Base-by-base conservation (phyloP, 177 flowering plant species). In the Telopea speciosissima region DNA sequence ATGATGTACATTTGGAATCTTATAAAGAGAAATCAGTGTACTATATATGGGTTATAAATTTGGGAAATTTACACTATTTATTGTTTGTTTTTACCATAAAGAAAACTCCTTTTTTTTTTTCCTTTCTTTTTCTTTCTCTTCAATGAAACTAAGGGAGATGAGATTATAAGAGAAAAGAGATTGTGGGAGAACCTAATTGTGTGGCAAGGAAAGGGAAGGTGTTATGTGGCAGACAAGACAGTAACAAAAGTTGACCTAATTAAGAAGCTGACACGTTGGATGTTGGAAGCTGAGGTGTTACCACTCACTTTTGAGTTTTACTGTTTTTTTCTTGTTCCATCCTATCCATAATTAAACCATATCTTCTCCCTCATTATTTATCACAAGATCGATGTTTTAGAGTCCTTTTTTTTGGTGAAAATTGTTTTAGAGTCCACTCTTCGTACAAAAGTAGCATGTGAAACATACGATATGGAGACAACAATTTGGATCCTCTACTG, bases 251-350 rank as follows among this genome's bases (percentile, higher is more conserved):
- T 63, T 63, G 65, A 24, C 36, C 19, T 9, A 5, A 24, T 12
- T 9, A 5, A 24, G 65, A 26, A 63, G 17, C 23, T 2, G 40
- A 63, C 65, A 63, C 65, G 65, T 62, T 25, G 65, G 65, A 7
- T 63, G 26, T 63, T 63, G 65, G 65, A 63, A 63, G 65, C 33
- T 63, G 65, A 63, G 65, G 36, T 63, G 65, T 63, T 31, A 24
- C 65, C 65, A 63, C 65, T 63, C n/a, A 58, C 61, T 58, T 21
- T 58, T 58, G 9, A 58, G 23, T 24, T 58, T 58, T 3, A n/a
- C n/a, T 6, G 61, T 8, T n/a, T 58, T 24, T n/a, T n/a, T 24
- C 22, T 19, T 21, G 24, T 21, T 58, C 58, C 61, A 19, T 19
- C 61, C 61, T 19, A 19, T 58, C 61, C 23, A 4, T 5, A 58